phyloP scores from a whole-genome alignment of 1,139 yeast genomes.

The Hyphopichia fennica region DNA sequence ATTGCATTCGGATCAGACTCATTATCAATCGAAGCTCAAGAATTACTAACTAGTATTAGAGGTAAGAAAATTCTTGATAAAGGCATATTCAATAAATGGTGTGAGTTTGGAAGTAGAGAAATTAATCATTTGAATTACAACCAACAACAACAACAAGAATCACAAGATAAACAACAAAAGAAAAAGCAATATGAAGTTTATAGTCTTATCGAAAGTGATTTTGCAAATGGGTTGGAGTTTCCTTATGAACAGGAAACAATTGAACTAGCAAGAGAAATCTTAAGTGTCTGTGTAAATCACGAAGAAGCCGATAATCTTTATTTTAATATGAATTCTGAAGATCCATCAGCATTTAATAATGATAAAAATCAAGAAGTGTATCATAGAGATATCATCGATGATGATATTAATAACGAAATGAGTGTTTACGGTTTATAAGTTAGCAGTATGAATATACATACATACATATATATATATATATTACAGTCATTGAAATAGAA shows the following conservation, averaged over 20 bases:
- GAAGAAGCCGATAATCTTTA: slow-evolving; percentile 80
- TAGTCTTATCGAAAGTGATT: slow-evolving; percentile 40
- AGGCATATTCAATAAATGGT: slow-evolving; percentile 40
- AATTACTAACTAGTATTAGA: slow-evolving; percentile 31
- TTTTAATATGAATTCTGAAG: slow-evolving; percentile 57
- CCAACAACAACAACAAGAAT: background rate
- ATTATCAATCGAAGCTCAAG: slow-evolving; percentile 35
- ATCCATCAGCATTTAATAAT: slow-evolving; percentile 4
- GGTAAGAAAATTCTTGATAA: slow-evolving; percentile 17
- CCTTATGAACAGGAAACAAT: slow-evolving; percentile 64
- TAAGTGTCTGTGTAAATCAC: slow-evolving; percentile 68
- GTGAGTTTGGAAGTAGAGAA: slow-evolving; percentile 44
- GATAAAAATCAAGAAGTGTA: background rate
- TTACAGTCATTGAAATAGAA: background rate
- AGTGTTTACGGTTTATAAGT: background rate
- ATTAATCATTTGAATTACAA: slow-evolving; percentile 27
- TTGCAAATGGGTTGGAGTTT: slow-evolving; percentile 60
- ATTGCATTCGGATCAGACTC: slow-evolving; percentile 56
- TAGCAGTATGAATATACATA: slow-evolving; percentile 1
- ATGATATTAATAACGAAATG: slow-evolving; percentile 1
- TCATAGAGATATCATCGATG: background rate
- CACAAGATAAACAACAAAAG: background rate
- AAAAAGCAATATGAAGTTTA: slow-evolving; percentile 7
- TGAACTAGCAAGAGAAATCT: slow-evolving; percentile 68
- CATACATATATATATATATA: background rate